phyloP scores from a whole-genome alignment of 148 eudicot genomes.

The Chenopodium formosanum region DNA sequence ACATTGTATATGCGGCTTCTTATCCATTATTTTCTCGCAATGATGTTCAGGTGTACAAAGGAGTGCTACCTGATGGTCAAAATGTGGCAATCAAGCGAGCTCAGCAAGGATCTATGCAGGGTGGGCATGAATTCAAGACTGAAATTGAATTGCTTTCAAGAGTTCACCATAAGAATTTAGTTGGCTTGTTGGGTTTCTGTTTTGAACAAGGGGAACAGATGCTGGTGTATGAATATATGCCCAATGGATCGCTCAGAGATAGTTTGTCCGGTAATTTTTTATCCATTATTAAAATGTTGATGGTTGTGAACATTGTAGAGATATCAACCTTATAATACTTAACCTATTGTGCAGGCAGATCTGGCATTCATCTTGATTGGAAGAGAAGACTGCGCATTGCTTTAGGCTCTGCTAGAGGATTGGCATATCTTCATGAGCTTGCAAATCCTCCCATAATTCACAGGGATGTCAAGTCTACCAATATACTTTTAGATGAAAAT shows the following conservation, averaged over 20 bases:
- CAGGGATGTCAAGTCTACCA: slow-evolving; percentile 87
- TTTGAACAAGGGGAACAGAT: slow-evolving; percentile 89
- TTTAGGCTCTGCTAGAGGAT: slow-evolving; percentile 89
- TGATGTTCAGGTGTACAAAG: slow-evolving; percentile 71
- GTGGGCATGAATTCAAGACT: slow-evolving; percentile 86
- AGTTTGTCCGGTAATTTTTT: slow-evolving; percentile 57
- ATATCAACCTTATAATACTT: background rate
- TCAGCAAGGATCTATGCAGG: slow-evolving; percentile 83
- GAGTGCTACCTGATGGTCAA: slow-evolving; percentile 62
- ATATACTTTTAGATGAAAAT: slow-evolving; percentile 78
- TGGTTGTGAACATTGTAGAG: too few species aligned
- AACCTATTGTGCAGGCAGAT: slow-evolving; percentile 48
- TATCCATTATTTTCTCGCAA: background rate
- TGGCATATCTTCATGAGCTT: slow-evolving; percentile 85
- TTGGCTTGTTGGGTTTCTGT: slow-evolving; percentile 79
- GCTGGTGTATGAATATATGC: slow-evolving; percentile 85
- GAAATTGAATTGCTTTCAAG: slow-evolving; percentile 95
- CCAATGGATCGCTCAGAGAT: slow-evolving; percentile 87
- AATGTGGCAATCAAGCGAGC: slow-evolving; percentile 83
- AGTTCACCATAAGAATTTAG: slow-evolving; percentile 94
- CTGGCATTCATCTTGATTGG: slow-evolving; percentile 85
- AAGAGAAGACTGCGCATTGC: slow-evolving; percentile 79
- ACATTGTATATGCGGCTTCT: background rate
- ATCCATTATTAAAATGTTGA: background rate
- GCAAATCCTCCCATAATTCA: slow-evolving; percentile 95